Evolutionary conservation across 2,329 filamentous ascomycete species (phyloP).

Genomic region (Ceratocystis smalleyi): DNA sequence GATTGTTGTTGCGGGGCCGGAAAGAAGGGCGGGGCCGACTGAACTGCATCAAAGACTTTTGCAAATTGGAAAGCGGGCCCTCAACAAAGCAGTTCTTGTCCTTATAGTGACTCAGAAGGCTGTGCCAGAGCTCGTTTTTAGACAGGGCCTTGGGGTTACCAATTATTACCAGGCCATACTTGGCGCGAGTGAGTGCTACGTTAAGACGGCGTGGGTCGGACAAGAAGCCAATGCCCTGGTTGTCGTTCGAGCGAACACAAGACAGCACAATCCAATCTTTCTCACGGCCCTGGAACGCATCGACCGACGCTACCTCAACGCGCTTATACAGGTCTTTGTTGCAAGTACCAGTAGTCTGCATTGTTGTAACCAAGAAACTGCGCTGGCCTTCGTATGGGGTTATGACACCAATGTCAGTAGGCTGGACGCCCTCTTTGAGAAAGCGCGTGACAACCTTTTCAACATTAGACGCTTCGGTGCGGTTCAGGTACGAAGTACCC

Average conservation of each 20-base stretch:
- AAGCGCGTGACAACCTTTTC: slow-evolving; percentile 98
- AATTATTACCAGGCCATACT: slow-evolving; percentile 89
- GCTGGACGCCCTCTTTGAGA: slow-evolving; percentile 96
- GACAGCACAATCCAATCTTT: slow-evolving; percentile 98
- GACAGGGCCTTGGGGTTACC: slow-evolving; percentile 95
- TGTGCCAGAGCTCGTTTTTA: slow-evolving; percentile 97
- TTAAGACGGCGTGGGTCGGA: slow-evolving; percentile 95
- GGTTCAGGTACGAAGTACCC: slow-evolving; percentile 93
- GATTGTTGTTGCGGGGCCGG: slow-evolving; percentile 35
- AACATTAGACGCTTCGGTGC: slow-evolving; percentile 90
- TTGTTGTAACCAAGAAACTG: slow-evolving; percentile 97
- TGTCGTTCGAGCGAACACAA: slow-evolving; percentile 95
- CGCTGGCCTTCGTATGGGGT: slow-evolving; percentile 97
- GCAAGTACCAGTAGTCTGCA: slow-evolving; percentile 93
- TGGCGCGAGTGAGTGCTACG: slow-evolving; percentile 88
- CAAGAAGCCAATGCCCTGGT: slow-evolving; percentile 97
- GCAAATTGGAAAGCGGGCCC: slow-evolving; percentile 87
- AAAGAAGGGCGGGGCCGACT: slow-evolving; percentile 85
- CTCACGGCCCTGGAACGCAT: slow-evolving; percentile 96
- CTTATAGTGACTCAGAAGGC: slow-evolving; percentile 89
- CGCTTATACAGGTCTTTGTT: slow-evolving; percentile 99
- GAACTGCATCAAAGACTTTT: slow-evolving; percentile 88
- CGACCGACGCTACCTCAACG: slow-evolving; percentile 93
- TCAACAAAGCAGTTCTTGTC: slow-evolving; percentile 92
- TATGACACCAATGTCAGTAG: slow-evolving; percentile 87